Base-by-base conservation (phyloP, 208 protist species). In the Leishmania guyanensis region DNA sequence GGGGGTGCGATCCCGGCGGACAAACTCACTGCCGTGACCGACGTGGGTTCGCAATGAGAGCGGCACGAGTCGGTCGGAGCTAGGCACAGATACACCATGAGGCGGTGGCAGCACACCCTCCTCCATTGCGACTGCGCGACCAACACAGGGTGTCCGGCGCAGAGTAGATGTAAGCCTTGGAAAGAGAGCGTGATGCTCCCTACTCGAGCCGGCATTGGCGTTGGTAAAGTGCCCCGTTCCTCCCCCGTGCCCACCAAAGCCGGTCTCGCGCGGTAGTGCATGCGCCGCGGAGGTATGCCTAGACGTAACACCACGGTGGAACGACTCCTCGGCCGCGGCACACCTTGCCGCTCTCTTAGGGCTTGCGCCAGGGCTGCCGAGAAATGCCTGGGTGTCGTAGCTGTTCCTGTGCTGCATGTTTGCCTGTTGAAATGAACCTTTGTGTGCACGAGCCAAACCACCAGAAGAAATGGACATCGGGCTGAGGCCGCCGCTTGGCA, bases 21-120 rank as follows among this genome's bases (percentile, higher is more conserved):
- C 54, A 12, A 17, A 26, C 16, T 71, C 82, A 16, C 29, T 53
- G 22, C 48, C 70, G 1, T 68, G 46, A 5, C 46, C 22, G 22
- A 14, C 53, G 66, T 46, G 29, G 14, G 75, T 75, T 46, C 82
- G 78, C 36, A 86, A 76, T 56, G 78, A 82, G 16, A 86, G 50
- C 3, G 82, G 82, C 2, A 86, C 74, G 22, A 77, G 82, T 9
- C 82, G 82, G 26, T 86, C 82, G 43, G 50, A 51, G 46, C 68
- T 33, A 0, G 29, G 62, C 58, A 48, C 16, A 2, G 60, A 14
- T 20, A 43, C 54, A 26, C 74, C 50, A 46, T 36, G 74, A 39
- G 54, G 74, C 20, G 74, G 74, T 22, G 53, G 54, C 56, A 77
- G 39, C 56, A 65, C 74, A 43, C 48, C 74, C 29, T 65, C 74